Percentiles rank a stretch among this genome's conserved stretches.
These are phyloP conservation scores for Cercospora citrullina DNA, from an alignment of 2,329 filamentous ascomycete genomes.

Conservation along the genomic window DNA sequence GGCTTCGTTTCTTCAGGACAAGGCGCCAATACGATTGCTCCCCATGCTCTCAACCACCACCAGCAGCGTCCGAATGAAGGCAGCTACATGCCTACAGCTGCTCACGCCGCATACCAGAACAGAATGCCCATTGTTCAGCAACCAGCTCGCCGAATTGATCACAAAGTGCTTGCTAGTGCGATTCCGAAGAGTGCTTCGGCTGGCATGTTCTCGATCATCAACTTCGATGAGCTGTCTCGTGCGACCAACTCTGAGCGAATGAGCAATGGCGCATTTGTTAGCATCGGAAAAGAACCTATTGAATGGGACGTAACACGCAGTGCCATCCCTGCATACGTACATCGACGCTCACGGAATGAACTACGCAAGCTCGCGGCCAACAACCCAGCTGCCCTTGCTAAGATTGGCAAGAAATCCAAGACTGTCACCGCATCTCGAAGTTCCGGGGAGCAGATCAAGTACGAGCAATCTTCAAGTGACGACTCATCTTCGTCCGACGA, in stretches of 20 bases:
- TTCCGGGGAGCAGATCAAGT: constrained; percentile 26
- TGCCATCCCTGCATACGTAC: constrained; percentile 45
- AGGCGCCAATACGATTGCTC: constrained; percentile 34
- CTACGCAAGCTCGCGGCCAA: constrained; percentile 46
- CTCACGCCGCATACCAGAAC: constrained; percentile 20
- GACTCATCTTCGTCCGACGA: constrained; percentile 50
- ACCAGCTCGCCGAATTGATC: constrained; percentile 27
- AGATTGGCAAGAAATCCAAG: constrained; percentile 41
- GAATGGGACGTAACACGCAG: constrained; percentile 49
- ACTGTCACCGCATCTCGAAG: constrained; percentile 8
- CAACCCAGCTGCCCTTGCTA: constrained; percentile 44
- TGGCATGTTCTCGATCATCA: constrained; percentile 46
- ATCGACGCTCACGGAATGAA: constrained; percentile 50
- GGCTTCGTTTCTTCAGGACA: constrained; percentile 21
- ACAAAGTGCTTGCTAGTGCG: constrained; percentile 30
- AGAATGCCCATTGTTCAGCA: constrained; percentile 4
- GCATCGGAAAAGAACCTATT: constrained; percentile 44
- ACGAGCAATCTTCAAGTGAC: constrained; percentile 47
- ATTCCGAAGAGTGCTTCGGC: constrained; percentile 34
- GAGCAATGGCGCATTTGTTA: constrained; percentile 43
- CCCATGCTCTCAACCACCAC: constrained; percentile 34
- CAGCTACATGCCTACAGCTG: constrained; percentile 21
- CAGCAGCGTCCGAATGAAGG: constrained; percentile 9
- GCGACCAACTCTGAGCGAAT: constrained; percentile 48
- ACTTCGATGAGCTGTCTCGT: constrained; percentile 44